Percentiles rank a stretch among this genome's conserved stretches.
Conservation (phyloP, 1,139 yeast species). For the Hyphopichia khmerensis region DNA sequence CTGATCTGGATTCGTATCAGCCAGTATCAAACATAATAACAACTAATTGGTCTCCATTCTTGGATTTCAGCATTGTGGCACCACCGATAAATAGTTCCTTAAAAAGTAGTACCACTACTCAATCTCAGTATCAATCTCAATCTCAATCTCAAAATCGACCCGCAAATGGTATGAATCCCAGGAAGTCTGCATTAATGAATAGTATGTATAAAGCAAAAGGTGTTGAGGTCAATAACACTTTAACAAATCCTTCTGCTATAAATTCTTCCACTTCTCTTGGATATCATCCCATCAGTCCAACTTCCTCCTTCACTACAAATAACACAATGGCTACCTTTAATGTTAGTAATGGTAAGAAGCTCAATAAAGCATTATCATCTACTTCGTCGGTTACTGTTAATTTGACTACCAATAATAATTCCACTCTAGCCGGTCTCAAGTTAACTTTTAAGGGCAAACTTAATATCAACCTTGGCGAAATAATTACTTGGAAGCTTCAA, state of each 20-base stretch:
- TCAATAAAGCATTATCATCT: constrained; percentile 15
- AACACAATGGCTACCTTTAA: constrained; percentile 3
- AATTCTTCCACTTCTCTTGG: constrained; percentile 4
- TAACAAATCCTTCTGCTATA: background rate
- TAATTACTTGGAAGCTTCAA: constrained; percentile 64
- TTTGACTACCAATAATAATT: constrained; percentile 29
- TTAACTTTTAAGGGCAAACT: constrained; percentile 67
- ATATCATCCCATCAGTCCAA: background rate
- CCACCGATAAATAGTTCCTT: constrained; percentile 45
- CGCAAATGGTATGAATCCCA: constrained; percentile 7
- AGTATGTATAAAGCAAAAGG: constrained; percentile 15
- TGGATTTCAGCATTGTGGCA: constrained; percentile 54
- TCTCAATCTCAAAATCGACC: constrained; percentile 9
- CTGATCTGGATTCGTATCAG: constrained; percentile 7
- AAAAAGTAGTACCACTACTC: constrained; percentile 23
- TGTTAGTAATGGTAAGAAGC: constrained; percentile 1
- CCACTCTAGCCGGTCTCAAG: constrained; percentile 48
- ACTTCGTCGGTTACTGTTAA: constrained; percentile 47
- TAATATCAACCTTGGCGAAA: constrained; percentile 58
- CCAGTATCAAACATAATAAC: constrained; percentile 34
- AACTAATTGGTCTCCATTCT: constrained; percentile 60
- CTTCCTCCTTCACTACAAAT: background rate
- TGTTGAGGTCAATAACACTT: background rate
- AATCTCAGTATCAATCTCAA: constrained; percentile 21
- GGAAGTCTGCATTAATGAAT: constrained; percentile 20